Conservation (phyloP, 345 rosid species). For the Lenwebbia sp. region DNA sequence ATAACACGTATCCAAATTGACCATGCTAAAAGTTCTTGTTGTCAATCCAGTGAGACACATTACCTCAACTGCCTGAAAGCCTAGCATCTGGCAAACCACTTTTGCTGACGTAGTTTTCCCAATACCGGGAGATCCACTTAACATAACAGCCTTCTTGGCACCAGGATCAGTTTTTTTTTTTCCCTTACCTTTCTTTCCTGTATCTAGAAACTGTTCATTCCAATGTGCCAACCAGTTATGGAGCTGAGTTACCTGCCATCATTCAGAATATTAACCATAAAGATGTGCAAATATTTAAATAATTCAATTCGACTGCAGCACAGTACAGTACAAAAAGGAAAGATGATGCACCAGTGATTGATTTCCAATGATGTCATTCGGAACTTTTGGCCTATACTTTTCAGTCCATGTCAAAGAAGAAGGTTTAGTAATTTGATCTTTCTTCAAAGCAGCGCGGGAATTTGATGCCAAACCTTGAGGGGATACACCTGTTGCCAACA, state of each 20-base stretch:
- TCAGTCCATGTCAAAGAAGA: constrained; percentile 77
- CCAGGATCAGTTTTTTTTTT: constrained; percentile 61
- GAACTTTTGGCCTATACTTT: constrained; percentile 76
- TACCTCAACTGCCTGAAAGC: constrained; percentile 93
- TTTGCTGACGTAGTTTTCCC: constrained; percentile 95
- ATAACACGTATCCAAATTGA: neutral
- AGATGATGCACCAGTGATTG: constrained; percentile 51
- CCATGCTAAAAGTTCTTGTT: neutral
- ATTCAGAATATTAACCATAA: neutral
- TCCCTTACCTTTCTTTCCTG: constrained; percentile 62
- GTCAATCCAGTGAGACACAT: neutral
- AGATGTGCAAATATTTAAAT: neutral
- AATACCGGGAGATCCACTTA: constrained; percentile 94
- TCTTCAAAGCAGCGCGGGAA: constrained; percentile 29
- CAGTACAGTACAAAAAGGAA: neutral
- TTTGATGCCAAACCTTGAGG: constrained; percentile 11
- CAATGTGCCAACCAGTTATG: constrained; percentile 79
- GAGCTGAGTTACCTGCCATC: constrained; percentile 75
- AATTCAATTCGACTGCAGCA: neutral
- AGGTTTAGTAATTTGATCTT: constrained; percentile 22
- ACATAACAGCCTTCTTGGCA: constrained; percentile 75
- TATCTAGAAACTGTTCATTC: constrained; percentile 57
- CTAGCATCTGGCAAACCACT: constrained; percentile 86
- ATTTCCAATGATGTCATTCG: constrained; percentile 87
- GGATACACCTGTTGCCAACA: constrained; percentile 18